Percentiles rank a stretch among this genome's conserved stretches.
These are phyloP conservation scores for Grigorovia yakushimaensis DNA, from an alignment of 805 yeast genomes.

Conservation along the genomic window DNA sequence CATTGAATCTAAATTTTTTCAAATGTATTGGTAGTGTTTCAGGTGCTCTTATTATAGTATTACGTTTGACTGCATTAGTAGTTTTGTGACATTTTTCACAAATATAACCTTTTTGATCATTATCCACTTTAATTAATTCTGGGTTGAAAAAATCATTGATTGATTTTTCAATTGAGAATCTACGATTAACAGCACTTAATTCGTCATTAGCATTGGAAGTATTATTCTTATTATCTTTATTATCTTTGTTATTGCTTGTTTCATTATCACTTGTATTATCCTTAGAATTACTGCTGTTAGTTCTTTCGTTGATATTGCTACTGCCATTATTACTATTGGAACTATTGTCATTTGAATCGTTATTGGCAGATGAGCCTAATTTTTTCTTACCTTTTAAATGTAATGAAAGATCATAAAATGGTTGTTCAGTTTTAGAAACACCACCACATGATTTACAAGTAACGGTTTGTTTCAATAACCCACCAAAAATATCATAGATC, in stretches of 20 bases:
- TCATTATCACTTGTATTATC: not conserved
- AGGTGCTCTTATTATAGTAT: conserved; percentile 71
- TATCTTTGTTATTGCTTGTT: not conserved
- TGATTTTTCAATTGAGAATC: conserved; percentile 65
- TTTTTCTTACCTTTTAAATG: conserved; percentile 53
- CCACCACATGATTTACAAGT: conserved; percentile 77
- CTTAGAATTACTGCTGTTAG: not conserved
- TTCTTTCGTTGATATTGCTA: not conserved
- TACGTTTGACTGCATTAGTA: conserved; percentile 68
- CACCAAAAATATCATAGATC: conserved; percentile 90
- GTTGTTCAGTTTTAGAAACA: conserved; percentile 80
- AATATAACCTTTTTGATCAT: conserved; percentile 67
- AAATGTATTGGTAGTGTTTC: conserved; percentile 81
- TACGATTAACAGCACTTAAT: conserved; percentile 9
- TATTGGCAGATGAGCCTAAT: conserved; percentile 1
- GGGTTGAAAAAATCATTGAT: conserved; percentile 74
- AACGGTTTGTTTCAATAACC: conserved; percentile 73
- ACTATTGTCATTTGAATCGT: not conserved
- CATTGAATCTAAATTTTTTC: conserved; percentile 84
- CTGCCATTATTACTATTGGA: not conserved
- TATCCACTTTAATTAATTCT: conserved; percentile 64
- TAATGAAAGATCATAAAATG: conserved; percentile 83
- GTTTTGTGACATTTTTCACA: conserved; percentile 79
- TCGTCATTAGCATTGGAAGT: not conserved
- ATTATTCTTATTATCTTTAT: not conserved